These are phyloP conservation scores for Mercurialis annua DNA, from an alignment of 345 rosid genomes.

Conservation along the genomic window DNA sequence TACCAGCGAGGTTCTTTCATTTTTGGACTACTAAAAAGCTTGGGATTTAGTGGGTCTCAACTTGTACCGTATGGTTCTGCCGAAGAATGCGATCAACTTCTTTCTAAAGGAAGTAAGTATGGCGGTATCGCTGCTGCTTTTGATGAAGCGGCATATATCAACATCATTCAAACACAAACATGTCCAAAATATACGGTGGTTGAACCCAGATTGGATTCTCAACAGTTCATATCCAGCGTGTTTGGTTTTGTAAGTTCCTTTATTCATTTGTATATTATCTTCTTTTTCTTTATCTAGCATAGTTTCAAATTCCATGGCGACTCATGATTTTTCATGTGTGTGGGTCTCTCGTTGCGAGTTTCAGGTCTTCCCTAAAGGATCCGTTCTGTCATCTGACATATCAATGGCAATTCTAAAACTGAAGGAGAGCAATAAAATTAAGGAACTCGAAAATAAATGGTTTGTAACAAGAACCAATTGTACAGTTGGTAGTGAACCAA, in stretches of 20 bases:
- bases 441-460: too few relatives aligned
- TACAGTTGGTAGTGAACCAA: too few relatives aligned
- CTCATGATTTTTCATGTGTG: too few relatives aligned
- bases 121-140: slow-evolving; percentile 33
- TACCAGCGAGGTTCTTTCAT: slow-evolving; percentile 40
- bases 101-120: slow-evolving; percentile 11
- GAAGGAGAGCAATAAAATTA: too few relatives aligned
- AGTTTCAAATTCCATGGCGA: too few relatives aligned
- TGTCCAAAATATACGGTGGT: slow-evolving; percentile 23
- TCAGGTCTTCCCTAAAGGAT: too few relatives aligned
- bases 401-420: too few relatives aligned
- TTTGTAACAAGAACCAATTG: too few relatives aligned
- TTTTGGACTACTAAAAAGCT: slow-evolving; percentile 21
- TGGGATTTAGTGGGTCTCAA: slow-evolving; percentile 13
- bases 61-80: slow-evolving; percentile 9
- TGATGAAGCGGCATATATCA: slow-evolving; percentile 30
- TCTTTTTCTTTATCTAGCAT: slow-evolving; percentile 1
- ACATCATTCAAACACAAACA: slow-evolving; percentile 19
- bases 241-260: slow-evolving; percentile 35
- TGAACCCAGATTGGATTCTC: slow-evolving; percentile 4
- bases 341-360: too few relatives aligned
- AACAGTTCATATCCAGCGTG: slow-evolving; percentile 25
- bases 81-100: slow-evolving; percentile 23
- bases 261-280: too few relatives aligned
- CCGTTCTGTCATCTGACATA: too few relatives aligned